These are phyloP conservation scores for Phytomonas sp. DNA, from an alignment of 208 protist genomes.

Conservation along the genomic window DNA sequence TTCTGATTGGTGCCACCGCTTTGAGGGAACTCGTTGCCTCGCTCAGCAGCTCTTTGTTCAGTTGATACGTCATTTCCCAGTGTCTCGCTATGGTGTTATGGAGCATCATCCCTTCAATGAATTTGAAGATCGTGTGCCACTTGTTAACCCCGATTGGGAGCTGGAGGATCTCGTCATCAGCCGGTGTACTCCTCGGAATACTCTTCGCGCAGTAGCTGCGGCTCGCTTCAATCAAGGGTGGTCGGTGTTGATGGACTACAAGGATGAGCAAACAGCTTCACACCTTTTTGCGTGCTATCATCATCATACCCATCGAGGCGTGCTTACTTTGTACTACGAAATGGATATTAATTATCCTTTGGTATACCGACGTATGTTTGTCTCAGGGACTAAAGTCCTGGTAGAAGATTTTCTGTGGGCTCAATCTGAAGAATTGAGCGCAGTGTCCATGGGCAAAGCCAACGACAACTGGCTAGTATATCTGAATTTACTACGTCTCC, in stretches of 20 bases:
- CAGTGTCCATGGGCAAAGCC: conserved; percentile 12
- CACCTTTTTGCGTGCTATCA: conserved; percentile 57
- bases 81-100: conserved; percentile 30
- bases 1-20: conserved; percentile 70
- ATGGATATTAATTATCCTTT: conserved; percentile 57
- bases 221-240: conserved; percentile 79
- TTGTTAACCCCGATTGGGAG: conserved; percentile 41
- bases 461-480: conserved; percentile 42
- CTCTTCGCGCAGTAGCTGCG: conserved; percentile 45
- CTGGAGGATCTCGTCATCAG: conserved; percentile 27
- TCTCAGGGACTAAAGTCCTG: conserved; percentile 56
- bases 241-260: conserved; percentile 74
- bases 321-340: conserved; percentile 68
- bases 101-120: conserved; percentile 16
- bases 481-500: conserved; percentile 44
- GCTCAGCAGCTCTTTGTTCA: conserved; percentile 86
- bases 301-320: conserved; percentile 55
- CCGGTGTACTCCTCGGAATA: conserved; percentile 12
- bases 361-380: conserved; percentile 59
- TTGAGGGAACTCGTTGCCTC: conserved; percentile 72
- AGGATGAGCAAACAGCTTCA: conserved; percentile 23
- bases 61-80: conserved; percentile 69
- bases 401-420: conserved; percentile 57
- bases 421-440: conserved; percentile 16
- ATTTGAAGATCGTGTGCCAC: conserved; percentile 18